Conservation (phyloP, 257 asterid species). For the Solanum virginianum region DNA sequence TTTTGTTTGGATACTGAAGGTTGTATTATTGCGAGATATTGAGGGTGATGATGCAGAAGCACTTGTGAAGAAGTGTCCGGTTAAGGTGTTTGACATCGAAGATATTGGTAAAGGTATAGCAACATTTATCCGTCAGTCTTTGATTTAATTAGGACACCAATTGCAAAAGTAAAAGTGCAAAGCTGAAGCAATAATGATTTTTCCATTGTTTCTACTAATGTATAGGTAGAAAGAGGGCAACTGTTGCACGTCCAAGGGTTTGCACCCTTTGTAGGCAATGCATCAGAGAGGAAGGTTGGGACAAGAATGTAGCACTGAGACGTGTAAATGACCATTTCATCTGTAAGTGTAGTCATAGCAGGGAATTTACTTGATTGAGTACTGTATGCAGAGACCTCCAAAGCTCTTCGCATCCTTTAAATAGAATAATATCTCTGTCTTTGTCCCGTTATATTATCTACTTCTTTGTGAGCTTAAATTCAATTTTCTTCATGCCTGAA, state of each 20-base stretch:
- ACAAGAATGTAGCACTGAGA: slow-evolving; percentile 45
- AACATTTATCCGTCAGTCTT: not conserved
- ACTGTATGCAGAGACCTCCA: not conserved
- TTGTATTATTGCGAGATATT: slow-evolving; percentile 62
- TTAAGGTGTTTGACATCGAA: slow-evolving; percentile 82
- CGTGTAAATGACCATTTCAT: slow-evolving; percentile 92
- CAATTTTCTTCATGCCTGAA: not conserved
- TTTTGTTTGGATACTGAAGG: slow-evolving; percentile 17
- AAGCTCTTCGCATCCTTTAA: not conserved
- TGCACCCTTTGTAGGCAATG: slow-evolving; percentile 96
- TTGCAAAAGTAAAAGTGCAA: not conserved
- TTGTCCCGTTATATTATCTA: not conserved
- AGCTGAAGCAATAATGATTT: not conserved
- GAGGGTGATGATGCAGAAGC: slow-evolving; percentile 67
- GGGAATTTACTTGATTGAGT: not conserved
- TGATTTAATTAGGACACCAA: not conserved
- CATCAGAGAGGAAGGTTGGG: slow-evolving; percentile 79
- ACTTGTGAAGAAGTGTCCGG: slow-evolving; percentile 79
- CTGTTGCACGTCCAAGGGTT: slow-evolving; percentile 67
- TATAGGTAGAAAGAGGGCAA: slow-evolving; percentile 55
- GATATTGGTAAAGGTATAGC: slow-evolving; percentile 62
- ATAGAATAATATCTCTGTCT: not conserved
- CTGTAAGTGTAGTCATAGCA: slow-evolving; percentile 45
- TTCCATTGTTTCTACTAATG: not conserved
- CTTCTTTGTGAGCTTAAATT: not conserved